Evolutionary conservation across 1,284 basidiomycete species (phyloP).

Genomic region (Pholiota adiposa): DNA sequence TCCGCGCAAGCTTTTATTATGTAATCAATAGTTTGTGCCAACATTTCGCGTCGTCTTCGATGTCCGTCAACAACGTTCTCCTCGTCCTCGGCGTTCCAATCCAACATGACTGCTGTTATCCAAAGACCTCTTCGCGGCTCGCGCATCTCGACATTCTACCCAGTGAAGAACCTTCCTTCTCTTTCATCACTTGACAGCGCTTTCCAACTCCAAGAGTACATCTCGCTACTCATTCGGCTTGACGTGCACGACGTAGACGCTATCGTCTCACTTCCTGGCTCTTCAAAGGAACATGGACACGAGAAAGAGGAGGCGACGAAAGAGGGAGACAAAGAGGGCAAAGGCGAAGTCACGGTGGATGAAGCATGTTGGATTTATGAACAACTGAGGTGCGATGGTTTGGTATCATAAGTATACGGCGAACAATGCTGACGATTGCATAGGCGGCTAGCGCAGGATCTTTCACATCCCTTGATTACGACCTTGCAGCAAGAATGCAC

Average conservation of each 20-base stretch:
- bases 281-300: constrained; percentile 41
- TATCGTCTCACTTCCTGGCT: constrained; percentile 78
- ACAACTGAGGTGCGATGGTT: constrained; percentile 74
- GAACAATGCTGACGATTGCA: background rate
- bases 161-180: constrained; percentile 66
- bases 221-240: constrained; percentile 82
- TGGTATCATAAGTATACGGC: background rate
- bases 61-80: background rate
- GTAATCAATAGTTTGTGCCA: no score
- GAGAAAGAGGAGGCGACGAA: constrained; percentile 40
- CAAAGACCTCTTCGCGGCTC: constrained; percentile 75
- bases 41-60: no score
- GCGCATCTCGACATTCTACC: constrained; percentile 78
- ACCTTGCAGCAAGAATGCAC: constrained; percentile 87
- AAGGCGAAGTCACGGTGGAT: constrained; percentile 65
- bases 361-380: constrained; percentile 95
- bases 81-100: background rate
- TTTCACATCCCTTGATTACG: constrained; percentile 88
- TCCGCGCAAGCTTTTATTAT: no score
- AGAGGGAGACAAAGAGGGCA: constrained; percentile 47
- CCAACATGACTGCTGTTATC: constrained; percentile 41
- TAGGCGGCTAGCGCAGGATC: constrained; percentile 91
- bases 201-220: constrained; percentile 95
- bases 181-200: constrained; percentile 83
- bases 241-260: constrained; percentile 88